Evolutionary conservation across 257 asterid genomes (phyloP), one percentile per base, ranked within the genome.

Genomic region (Capsicum pubescens): DNA sequence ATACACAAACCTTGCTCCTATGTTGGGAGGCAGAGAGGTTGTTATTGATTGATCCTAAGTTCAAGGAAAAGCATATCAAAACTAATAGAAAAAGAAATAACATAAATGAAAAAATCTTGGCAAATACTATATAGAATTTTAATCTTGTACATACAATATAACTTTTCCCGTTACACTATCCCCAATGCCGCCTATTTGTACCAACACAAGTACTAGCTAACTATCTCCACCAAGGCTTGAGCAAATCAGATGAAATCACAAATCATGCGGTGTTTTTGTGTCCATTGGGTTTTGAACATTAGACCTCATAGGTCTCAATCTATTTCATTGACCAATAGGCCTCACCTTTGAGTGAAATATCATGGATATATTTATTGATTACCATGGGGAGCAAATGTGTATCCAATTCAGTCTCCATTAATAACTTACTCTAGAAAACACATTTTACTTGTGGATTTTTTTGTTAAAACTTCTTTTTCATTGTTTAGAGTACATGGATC

Each of bases 381-480:
- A 61, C 54, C 8, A 61, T 9, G 10, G 69, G 19, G 39, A 61
- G 69, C 12, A 61, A 19, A 21, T 61, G 26, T 61, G 57, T 70
- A 5, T 70, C 55, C 13, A 4, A 14, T 19, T 36, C 52, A 13
- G 54, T 68, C 79, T 70, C 5, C 36, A 44, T 17, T 70, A 55
- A 70, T 9, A 48, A 8, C 54, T 7, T 7, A 44, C 55, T 70
- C 16, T 9, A 26, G 16, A 70, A 70, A 44, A 10, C 44, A 9
- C 79, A 5, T 44, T 17, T 70, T 44, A 70, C 79, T 70, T 44
- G 17, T 70, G 36, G 79, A 44, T 70, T 44, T 70, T 56, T 44
- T 55, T 26, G 26, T n/a, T 58, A 58, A 16, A 58, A 15, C 21
- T 58, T 58, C 64, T 58, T 17, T 7, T 17, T 10, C 76, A 68